Evolutionary conservation across 495 filamentous ascomycete species (phyloP).

Genomic region (Penicillium nucicola): DNA sequence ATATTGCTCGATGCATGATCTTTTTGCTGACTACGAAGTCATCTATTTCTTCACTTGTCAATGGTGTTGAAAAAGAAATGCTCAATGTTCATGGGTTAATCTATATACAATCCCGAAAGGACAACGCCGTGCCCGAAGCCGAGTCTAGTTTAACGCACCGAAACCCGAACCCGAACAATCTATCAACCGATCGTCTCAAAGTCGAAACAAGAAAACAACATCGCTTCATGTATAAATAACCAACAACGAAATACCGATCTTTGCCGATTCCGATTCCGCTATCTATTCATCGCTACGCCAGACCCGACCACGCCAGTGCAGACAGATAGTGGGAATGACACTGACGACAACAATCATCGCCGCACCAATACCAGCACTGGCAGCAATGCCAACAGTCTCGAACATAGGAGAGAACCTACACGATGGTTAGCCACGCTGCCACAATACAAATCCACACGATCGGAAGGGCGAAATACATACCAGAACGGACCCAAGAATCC

Average conservation of each 20-base stretch:
- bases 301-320: slow-evolving; percentile 26
- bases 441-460: background rate
- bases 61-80: background rate
- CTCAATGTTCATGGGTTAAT: slow-evolving; percentile 1
- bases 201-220: background rate
- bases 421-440: slow-evolving; percentile 3
- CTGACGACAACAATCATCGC: slow-evolving; percentile 34
- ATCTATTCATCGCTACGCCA: slow-evolving; percentile 18
- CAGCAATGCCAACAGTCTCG: slow-evolving; percentile 36
- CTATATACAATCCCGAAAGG: slow-evolving; percentile 7
- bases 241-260: background rate
- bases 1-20: background rate
- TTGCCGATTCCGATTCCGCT: background rate
- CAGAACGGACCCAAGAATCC: slow-evolving; percentile 58
- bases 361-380: slow-evolving; percentile 33
- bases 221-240: background rate
- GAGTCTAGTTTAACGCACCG: slow-evolving; percentile 2
- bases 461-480: slow-evolving; percentile 21
- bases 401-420: slow-evolving; percentile 44
- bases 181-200: background rate
- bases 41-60: too few relatives aligned
- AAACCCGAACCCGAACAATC: slow-evolving; percentile 4
- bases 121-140: slow-evolving; percentile 1
- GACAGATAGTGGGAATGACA: slow-evolving; percentile 33
- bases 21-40: background rate